Evolutionary conservation across 805 yeast genomes (phyloP), one percentile per base, ranked within the genome.

Genomic region (Hanseniaspora hatyaiensis): DNA sequence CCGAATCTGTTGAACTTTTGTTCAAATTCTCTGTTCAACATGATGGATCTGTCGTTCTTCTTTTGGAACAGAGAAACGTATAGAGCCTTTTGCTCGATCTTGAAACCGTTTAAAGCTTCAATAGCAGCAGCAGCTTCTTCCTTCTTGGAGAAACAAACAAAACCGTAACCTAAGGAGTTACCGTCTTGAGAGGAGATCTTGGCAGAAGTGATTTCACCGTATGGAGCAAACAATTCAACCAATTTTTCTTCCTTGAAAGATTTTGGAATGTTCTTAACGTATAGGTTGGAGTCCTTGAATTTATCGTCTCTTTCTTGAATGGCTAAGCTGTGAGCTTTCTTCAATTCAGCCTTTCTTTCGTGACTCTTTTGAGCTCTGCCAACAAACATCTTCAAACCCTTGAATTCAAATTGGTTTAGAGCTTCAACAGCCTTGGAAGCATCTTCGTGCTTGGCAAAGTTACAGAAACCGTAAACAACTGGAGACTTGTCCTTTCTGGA

Each of bases 41-140:
- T 97, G 60, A 85, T 77, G 67, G 95, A 82, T 78, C 98, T 87
- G 51, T 86, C 95, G 59, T 89, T 98, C 74, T 86, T 89, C 70
- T 95, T 84, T 78, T 92, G 98, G 59, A 98, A 98, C 64, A 92
- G 79, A 52, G 96, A 96, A 70, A 92, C 98, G 67, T 89, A 92
- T 65, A 92, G 75, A 61, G 97, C 98, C 77, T 92, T 92, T 65
- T 88, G 86, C 59, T 78, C 80, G 59, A 92, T 78, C 81, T 89
- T 82, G 66, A 87, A 83, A 72, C 87, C 96, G 78, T 89, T 87
- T 95, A 89, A 88, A 75, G 89, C 98, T 59, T 89, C 76, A 66
- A 89, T 86, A 56, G 98, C 98, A 73, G 86, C 87, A 61, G 95
- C 84, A 58, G 98, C 98, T 78, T 92, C 98, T 69, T 92, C 98